Conservation (phyloP, 2,329 filamentous ascomycete genomes). For the Dothidotthia symphoricarpi region DNA sequence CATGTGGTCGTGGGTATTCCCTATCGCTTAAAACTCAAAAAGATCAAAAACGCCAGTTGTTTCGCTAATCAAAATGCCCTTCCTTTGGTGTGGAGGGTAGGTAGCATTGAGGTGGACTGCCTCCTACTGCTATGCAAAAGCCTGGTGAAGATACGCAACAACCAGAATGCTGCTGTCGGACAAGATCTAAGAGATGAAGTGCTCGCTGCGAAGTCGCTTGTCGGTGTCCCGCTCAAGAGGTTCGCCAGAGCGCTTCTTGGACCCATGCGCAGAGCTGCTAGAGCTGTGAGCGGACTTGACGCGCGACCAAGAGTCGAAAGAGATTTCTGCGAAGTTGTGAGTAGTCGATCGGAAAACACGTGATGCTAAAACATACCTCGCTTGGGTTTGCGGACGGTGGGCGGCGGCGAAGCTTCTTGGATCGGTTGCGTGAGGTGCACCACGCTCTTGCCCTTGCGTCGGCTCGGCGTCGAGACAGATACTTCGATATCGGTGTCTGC, state of each 20-base stretch:
- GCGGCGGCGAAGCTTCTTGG: constrained; percentile 50
- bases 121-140: no score
- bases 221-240: constrained; percentile 27
- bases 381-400: constrained; percentile 60
- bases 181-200: constrained; percentile 14
- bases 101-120: no score
- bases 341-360: background rate
- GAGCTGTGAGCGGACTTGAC: constrained; percentile 53
- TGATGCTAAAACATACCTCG: constrained; percentile 50
- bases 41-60: no score
- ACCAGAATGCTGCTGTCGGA: background rate
- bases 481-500: constrained; percentile 55
- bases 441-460: constrained; percentile 46
- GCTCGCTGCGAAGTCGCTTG: constrained; percentile 37
- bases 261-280: constrained; percentile 40
- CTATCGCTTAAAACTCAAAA: no score
- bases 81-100: no score
- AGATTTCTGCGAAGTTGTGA: constrained; percentile 24
- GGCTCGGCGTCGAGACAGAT: constrained; percentile 29
- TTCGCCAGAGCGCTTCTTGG: constrained; percentile 39
- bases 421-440: constrained; percentile 55
- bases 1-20: no score
- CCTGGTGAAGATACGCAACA: background rate
- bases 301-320: constrained; percentile 66
- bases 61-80: no score